phyloP scores from a whole-genome alignment of 108 stramenopile genomes.

The Skeletonema costatum region DNA sequence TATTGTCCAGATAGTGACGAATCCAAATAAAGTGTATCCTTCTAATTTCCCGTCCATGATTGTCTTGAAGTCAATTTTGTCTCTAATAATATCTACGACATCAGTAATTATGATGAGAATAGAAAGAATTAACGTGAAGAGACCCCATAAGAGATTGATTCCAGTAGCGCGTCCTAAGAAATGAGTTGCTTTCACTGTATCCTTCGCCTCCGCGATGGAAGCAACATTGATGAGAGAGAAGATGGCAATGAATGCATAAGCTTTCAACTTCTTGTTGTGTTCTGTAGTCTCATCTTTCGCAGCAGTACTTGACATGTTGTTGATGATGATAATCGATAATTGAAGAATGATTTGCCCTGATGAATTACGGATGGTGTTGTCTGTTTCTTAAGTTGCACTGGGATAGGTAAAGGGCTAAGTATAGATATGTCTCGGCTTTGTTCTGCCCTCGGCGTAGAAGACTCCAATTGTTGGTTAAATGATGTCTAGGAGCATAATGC shows the following conservation, averaged over 20 bases:
- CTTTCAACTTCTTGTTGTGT: slow-evolving; percentile 69
- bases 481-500: too few relatives aligned
- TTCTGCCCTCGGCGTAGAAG: too few relatives aligned
- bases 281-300: slow-evolving; percentile 19
- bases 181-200: neutral
- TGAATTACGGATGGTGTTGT: too few relatives aligned
- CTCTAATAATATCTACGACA: slow-evolving; percentile 28
- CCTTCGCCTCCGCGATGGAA: slow-evolving; percentile 26
- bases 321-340: too few relatives aligned
- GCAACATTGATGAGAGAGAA: slow-evolving; percentile 55
- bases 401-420: too few relatives aligned
- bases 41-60: slow-evolving; percentile 65
- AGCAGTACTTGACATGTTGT: neutral
- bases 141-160: slow-evolving; percentile 53
- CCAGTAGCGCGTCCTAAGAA: neutral
- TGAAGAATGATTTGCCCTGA: too few relatives aligned
- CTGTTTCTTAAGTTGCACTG: too few relatives aligned
- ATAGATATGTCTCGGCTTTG: too few relatives aligned
- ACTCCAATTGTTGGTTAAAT: too few relatives aligned
- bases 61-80: slow-evolving; percentile 53
- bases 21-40: slow-evolving; percentile 53
- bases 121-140: slow-evolving; percentile 49
- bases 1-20: slow-evolving; percentile 56
- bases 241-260: slow-evolving; percentile 56
- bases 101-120: slow-evolving; percentile 57